Evolutionary conservation across 176 grass and related monocot species (phyloP), one percentile per base, ranked within the genome.

Genomic region (Oryza punctata): DNA sequence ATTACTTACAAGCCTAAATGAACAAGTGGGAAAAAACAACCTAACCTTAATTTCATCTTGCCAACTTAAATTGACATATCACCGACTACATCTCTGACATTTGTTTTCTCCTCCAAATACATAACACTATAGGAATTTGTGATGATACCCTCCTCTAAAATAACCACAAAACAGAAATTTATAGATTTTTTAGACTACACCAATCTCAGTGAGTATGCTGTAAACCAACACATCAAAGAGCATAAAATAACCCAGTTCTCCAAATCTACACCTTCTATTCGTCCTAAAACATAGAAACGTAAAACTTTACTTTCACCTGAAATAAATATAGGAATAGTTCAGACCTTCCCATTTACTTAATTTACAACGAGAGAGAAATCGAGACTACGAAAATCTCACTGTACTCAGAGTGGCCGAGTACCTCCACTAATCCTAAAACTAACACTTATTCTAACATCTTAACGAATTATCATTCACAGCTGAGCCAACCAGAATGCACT

Each of bases 311-410:
- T 21, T 4, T 6, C 24, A 26, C 40, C 52, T 57, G 52, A 43
- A 23, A 60, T 73, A 25, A 40, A 23, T 15, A 23, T 15, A 64
- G 1, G 30, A 63, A 75, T 0, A 9, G 23, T 85, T 50, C 16
- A 26, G 24, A 41, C 18, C 25, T 77, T 43, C 29, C 73, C 73
- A 57, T 21, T 74, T 35, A 35, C 33, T 35, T 75, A 8, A 70
- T 18, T 30, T 14, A 68, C 18, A 67, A 68, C 32, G 54, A 28
- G 10, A 45, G 25, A 77, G 6, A 67, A 54, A 68, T 37, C 7
- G 41, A 86, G 68, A 69, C 29, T 90, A 25, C 60, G 28, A 78
- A 77, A 73, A 12, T 49, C 70, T 82, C 78, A 82, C 23, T 73
- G 60, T 29, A 82, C 35, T 26, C 5, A 38, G 19, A 57, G 14